phyloP scores from a whole-genome alignment of 1,284 basidiomycete species.

The Blastosporella zonata region DNA sequence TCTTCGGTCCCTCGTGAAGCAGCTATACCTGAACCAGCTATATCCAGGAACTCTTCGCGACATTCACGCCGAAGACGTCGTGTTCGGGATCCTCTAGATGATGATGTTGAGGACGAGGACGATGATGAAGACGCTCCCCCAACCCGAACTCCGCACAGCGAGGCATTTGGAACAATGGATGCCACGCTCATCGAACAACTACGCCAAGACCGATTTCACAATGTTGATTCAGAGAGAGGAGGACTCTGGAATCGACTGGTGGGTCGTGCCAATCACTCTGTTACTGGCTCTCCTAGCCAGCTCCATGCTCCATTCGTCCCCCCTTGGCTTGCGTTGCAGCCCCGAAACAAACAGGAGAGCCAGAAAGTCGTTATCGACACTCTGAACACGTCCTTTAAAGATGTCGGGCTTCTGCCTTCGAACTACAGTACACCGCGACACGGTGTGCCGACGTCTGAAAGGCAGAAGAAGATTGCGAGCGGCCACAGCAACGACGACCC shows the following conservation, averaged over 20 bases:
- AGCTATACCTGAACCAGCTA: constrained; percentile 20
- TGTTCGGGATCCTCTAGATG: constrained; percentile 24
- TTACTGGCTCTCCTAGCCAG: constrained; percentile 23
- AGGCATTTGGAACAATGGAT: constrained; percentile 71
- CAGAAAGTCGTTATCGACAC: constrained; percentile 64
- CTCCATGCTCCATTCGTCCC: constrained; percentile 49
- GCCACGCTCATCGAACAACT: constrained; percentile 53
- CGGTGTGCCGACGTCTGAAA: constrained; percentile 23
- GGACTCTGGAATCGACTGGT: constrained; percentile 21
- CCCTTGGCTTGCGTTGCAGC: constrained; percentile 67
- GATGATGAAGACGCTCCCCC: constrained; percentile 37
- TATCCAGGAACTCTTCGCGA: constrained; percentile 21
- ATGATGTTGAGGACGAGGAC: constrained; percentile 30
- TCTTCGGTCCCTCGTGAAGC: constrained; percentile 19
- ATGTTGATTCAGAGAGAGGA: constrained; percentile 19
- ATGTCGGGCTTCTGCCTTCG: constrained; percentile 71
- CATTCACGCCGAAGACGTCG: constrained; percentile 24
- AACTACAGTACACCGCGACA: constrained; percentile 33
- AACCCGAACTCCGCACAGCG: constrained; percentile 64
- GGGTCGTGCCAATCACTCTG: constrained; percentile 21
- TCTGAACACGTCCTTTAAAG: constrained; percentile 72
- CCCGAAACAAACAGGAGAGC: constrained; percentile 61
- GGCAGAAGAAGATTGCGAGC: constrained; percentile 25
- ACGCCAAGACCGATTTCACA: constrained; percentile 29
- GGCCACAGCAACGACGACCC: constrained; percentile 35